phyloP scores from a whole-genome alignment of 23 red algal species.

The Cyanidium caldarium region DNA sequence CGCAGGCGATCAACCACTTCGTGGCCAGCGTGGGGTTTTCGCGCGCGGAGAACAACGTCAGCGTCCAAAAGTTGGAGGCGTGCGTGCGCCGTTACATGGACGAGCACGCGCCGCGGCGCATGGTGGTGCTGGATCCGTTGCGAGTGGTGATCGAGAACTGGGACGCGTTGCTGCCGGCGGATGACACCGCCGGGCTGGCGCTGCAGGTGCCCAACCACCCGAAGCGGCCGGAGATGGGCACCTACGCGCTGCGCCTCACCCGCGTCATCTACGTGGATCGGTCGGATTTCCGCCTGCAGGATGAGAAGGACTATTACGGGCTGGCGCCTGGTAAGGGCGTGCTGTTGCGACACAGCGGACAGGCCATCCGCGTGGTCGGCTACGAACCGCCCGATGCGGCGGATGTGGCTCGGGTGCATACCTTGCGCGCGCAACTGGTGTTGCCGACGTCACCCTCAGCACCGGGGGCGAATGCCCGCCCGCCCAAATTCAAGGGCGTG shows the following conservation, averaged over 20 bases:
- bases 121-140: constrained; percentile 65
- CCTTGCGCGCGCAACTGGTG: not conserved
- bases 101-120: constrained; percentile 28
- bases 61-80: constrained; percentile 68
- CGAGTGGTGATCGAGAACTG: constrained; percentile 53
- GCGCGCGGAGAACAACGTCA: constrained; percentile 62
- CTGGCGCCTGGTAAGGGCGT: constrained; percentile 83
- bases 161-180: not conserved
- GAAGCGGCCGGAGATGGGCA: constrained; percentile 60
- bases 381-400: not conserved
- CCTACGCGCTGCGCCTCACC: constrained; percentile 29
- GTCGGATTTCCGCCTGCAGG: constrained; percentile 68
- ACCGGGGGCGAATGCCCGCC: too few species aligned
- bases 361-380: not conserved
- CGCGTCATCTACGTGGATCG: constrained; percentile 70
- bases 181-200: constrained; percentile 2
- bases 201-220: constrained; percentile 72
- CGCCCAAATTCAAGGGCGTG: constrained; percentile 71
- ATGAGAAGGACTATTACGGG: constrained; percentile 87
- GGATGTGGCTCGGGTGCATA: not conserved
- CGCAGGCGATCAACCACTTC: constrained; percentile 63
- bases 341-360: constrained; percentile 54
- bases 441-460: too few species aligned
- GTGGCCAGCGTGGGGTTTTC: constrained; percentile 59
- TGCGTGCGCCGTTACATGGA: constrained; percentile 60